A percentile compares a stretch with the other conserved stretches of the same genome.
Conservation (phyloP, 1,139 yeast genomes). For the Diutina rugosa region DNA sequence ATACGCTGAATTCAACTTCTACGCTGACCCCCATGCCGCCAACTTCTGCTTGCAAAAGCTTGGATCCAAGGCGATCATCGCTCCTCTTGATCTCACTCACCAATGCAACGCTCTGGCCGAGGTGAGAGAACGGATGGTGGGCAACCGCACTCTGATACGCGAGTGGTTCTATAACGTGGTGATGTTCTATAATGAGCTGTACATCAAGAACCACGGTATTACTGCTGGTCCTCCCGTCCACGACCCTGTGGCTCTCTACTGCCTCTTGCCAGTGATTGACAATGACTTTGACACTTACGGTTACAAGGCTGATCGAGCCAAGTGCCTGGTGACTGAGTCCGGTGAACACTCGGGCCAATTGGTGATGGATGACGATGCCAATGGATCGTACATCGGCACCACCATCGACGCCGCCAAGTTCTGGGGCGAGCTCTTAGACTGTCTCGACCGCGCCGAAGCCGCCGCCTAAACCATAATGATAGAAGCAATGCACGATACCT, state of each 20-base stretch:
- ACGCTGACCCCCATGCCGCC: conserved; percentile 71
- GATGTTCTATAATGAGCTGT: conserved; percentile 31
- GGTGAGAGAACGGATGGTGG: conserved; percentile 24
- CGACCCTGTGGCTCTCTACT: conserved; percentile 65
- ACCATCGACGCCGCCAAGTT: neutral
- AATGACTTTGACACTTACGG: neutral
- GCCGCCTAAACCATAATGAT: neutral
- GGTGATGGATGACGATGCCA: neutral
- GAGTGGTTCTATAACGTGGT: conserved; percentile 44
- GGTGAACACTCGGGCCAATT: neutral
- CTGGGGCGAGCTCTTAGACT: neutral
- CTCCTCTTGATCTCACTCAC: conserved; percentile 65
- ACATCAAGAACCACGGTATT: conserved; percentile 27
- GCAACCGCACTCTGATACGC: conserved; percentile 26
- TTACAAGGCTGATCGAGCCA: neutral
- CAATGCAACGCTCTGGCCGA: conserved; percentile 44
- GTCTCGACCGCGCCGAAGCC: neutral
- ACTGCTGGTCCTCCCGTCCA: conserved; percentile 66
- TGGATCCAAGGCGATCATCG: conserved; percentile 36
- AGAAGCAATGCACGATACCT: neutral
- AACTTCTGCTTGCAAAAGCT: conserved; percentile 34
- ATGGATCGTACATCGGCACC: neutral
- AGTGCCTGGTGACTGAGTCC: neutral
- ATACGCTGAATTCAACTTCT: conserved; percentile 68
- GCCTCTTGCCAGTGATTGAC: conserved; percentile 33